Percentiles rank a stretch among this genome's conserved stretches.
Evolutionary conservation across 148 eudicot species (phyloP).

Genomic region (Fagopyrum tataricum): DNA sequence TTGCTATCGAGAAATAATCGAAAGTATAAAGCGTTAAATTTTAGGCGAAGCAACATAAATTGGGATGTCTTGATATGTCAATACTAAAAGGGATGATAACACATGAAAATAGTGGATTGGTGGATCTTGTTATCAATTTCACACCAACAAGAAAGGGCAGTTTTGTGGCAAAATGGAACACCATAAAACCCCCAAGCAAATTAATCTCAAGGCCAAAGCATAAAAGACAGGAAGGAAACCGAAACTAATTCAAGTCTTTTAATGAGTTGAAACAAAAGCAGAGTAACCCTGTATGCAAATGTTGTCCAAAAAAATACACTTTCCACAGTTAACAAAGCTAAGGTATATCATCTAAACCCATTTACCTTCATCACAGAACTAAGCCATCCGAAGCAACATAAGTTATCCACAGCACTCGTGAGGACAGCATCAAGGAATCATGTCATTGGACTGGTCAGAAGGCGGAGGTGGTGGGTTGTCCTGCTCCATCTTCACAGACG

Average conservation of each 20-base stretch:
- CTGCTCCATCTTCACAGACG: slow-evolving; percentile 13
- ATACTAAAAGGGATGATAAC: too few relatives aligned
- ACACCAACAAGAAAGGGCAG: too few relatives aligned
- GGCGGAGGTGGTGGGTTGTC: slow-evolving; percentile 10
- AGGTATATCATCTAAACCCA: background rate
- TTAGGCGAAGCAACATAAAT: too few relatives aligned
- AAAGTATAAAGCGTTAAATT: too few relatives aligned
- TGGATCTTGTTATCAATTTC: too few relatives aligned
- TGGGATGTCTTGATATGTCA: too few relatives aligned
- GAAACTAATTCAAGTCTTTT: background rate
- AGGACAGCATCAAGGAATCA: slow-evolving; percentile 11
- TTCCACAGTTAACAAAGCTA: slow-evolving; percentile 2
- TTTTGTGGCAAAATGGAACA: too few relatives aligned
- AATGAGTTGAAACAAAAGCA: background rate
- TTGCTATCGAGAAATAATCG: too few relatives aligned
- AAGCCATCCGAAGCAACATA: background rate
- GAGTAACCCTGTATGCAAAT: background rate
- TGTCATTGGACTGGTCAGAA: slow-evolving; percentile 12
- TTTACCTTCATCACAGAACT: background rate
- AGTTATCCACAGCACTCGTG: background rate
- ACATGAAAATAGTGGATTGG: too few relatives aligned
- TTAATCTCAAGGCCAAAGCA: background rate
- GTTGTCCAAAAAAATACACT: background rate
- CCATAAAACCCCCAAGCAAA: background rate
- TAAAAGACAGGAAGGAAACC: too few relatives aligned